Percentiles rank a stretch among this genome's conserved stretches.
Conservation (phyloP, 345 rosid genomes). For the Moricandia moricandioides region DNA sequence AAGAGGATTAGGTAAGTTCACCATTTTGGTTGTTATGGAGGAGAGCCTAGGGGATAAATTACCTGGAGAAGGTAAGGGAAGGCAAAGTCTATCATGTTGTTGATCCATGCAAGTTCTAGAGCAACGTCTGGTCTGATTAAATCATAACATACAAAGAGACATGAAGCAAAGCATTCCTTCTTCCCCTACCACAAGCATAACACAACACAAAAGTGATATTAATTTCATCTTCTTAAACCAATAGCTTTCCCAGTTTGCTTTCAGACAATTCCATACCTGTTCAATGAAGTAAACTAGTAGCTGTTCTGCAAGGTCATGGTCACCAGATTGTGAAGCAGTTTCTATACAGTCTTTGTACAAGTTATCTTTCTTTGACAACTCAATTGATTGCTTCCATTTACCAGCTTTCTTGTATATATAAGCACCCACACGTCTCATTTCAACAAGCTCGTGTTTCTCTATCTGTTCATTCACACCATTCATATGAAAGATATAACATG, state of each 20-base stretch:
- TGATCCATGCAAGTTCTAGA: slow-evolving; percentile 89
- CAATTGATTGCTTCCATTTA: slow-evolving; percentile 98
- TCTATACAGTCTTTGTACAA: slow-evolving; percentile 97
- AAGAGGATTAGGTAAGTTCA: neutral
- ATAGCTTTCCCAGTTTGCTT: neutral
- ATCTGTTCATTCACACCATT: slow-evolving; percentile 48
- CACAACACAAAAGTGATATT: neutral
- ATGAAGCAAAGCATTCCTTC: slow-evolving; percentile 91
- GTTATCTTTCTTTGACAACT: slow-evolving; percentile 90
- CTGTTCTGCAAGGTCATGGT: slow-evolving; percentile 95
- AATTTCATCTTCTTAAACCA: neutral
- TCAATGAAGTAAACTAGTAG: slow-evolving; percentile 90
- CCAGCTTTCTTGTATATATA: slow-evolving; percentile 98
- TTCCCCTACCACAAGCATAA: slow-evolving; percentile 48
- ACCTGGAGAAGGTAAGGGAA: slow-evolving; percentile 88
- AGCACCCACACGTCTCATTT: slow-evolving; percentile 99
- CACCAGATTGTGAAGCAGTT: slow-evolving; percentile 98
- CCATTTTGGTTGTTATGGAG: neutral
- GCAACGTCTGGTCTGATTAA: slow-evolving; percentile 76
- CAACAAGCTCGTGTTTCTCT: slow-evolving; percentile 98
- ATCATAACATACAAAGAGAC: slow-evolving; percentile 94
- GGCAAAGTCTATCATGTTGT: slow-evolving; percentile 82
- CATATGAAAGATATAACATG: neutral
- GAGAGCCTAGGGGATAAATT: slow-evolving; percentile 4
- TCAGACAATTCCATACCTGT: slow-evolving; percentile 48